Base-by-base conservation (phyloP, 257 asterid genomes). In the Haberlea rhodopensis region DNA sequence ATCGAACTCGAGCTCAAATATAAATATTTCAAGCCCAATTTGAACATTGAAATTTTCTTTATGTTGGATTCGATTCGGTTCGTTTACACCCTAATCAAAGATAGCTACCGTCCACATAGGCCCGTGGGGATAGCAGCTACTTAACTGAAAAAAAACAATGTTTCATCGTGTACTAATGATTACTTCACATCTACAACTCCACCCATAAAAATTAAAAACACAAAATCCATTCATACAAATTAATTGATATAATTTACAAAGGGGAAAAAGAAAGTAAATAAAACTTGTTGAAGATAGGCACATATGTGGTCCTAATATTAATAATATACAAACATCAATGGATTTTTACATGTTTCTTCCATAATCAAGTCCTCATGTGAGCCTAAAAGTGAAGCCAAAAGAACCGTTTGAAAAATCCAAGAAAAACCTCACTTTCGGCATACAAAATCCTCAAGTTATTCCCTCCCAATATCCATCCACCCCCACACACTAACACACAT, bases 301-400 rank as follows among this genome's bases (percentile, higher is more conserved):
- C 71, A 62, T 54, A 62, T 59, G 74, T 73, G 75, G 79, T 66
- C 79, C 77, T 70, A 78, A 31, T 53, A 66, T 66, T 66, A 63
- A 49, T 57, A 60, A n/a, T 32, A 53, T 25, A 24, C 57, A 19
- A 18, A 56, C 32, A 55, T 56, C n/a, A 23, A 56, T 23, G 29
- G 1, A 46, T 62, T 45, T 68, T 43, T 66, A 60, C 69, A 60
- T 45, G 59, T 62, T 54, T 45, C 51, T 51, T 68, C 66, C 74
- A 40, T 40, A 15, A 70, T 52, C 46, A 70, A 68, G 23, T 54
- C 61, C 57, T 63, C 74, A 64, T 69, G 71, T 60, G 64, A 51
- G 53, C 60, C 68, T n/a, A 13, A 29, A 64, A 66, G 69, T 62
- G 66, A 27, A 48, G 70, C 80, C 73, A 49, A 61, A 31, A 21